A percentile compares a stretch with the other conserved stretches of the same genome.
Evolutionary conservation across 129 eudicot genomes (phyloP).

Genomic region (Centaurea solstitialis): DNA sequence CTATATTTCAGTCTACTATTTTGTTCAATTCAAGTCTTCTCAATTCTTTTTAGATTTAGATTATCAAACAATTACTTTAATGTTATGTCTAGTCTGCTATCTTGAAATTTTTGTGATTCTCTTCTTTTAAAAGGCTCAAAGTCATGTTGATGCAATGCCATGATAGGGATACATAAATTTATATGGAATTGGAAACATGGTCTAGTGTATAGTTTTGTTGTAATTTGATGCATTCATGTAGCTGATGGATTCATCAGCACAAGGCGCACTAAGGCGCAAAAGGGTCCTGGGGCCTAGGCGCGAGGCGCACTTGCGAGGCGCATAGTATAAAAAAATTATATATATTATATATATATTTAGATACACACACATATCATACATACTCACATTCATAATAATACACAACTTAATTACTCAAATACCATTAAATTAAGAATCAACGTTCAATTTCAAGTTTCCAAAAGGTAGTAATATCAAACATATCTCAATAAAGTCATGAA

Average conservation of each 20-base stretch:
- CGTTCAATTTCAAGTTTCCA: too few relatives aligned
- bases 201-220: not conserved
- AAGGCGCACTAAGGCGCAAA: too few relatives aligned
- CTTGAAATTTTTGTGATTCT: not conserved
- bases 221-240: not conserved
- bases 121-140: not conserved
- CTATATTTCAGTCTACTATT: slow-evolving; percentile 3
- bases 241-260: not conserved
- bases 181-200: not conserved
- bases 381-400: too few relatives aligned
- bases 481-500: too few relatives aligned
- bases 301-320: too few relatives aligned
- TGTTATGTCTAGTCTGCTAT: not conserved
- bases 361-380: too few relatives aligned
- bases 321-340: too few relatives aligned
- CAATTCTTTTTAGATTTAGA: not conserved
- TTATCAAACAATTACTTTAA: not conserved
- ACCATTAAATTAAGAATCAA: too few relatives aligned
- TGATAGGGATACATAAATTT: not conserved
- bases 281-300: too few relatives aligned
- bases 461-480: too few relatives aligned
- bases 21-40: not conserved
- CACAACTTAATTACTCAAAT: too few relatives aligned
- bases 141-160: not conserved
- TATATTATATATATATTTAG: too few relatives aligned